phyloP scores from a whole-genome alignment of 2,329 filamentous ascomycete genomes.

The Coleophoma crateriformis region DNA sequence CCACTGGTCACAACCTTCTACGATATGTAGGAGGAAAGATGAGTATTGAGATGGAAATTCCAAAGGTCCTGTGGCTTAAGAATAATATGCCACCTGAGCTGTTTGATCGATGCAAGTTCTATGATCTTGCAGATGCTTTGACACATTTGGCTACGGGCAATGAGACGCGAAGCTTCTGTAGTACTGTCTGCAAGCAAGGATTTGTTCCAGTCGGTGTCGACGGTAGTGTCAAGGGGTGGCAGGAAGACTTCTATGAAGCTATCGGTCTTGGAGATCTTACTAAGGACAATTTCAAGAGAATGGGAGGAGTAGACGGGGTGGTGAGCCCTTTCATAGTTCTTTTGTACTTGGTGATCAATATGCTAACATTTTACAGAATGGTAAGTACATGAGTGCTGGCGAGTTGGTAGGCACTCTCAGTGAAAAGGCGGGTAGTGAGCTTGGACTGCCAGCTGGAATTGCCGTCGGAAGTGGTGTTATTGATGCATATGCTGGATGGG shows the following conservation, averaged over 20 bases:
- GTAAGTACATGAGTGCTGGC: conserved; percentile 83
- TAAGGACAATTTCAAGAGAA: conserved; percentile 82
- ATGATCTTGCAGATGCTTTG: conserved; percentile 86
- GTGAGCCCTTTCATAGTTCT: conserved; percentile 56
- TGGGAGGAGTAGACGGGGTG: conserved; percentile 92
- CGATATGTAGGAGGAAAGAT: conserved; percentile 96
- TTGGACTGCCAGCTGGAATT: conserved; percentile 81
- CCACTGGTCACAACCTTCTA: conserved; percentile 84
- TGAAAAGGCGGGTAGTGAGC: conserved; percentile 73
- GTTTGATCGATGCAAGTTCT: conserved; percentile 93
- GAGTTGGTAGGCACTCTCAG: conserved; percentile 84
- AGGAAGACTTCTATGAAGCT: conserved; percentile 82
- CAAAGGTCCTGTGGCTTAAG: conserved; percentile 97
- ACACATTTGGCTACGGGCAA: conserved; percentile 92
- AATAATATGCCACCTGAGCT: conserved; percentile 93
- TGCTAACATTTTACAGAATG: conserved; percentile 58
- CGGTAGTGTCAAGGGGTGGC: conserved; percentile 96
- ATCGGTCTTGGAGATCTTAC: conserved; percentile 84
- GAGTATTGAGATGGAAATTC: conserved; percentile 99
- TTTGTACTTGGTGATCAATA: conserved; percentile 1
- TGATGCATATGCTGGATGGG: conserved; percentile 97
- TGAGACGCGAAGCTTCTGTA: conserved; percentile 91
- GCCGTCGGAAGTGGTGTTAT: conserved; percentile 95
- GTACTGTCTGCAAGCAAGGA: conserved; percentile 94
- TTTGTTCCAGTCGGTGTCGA: conserved; percentile 96